Base-by-base conservation (phyloP, 2,329 filamentous ascomycete genomes). In the Fusarium falciforme region DNA sequence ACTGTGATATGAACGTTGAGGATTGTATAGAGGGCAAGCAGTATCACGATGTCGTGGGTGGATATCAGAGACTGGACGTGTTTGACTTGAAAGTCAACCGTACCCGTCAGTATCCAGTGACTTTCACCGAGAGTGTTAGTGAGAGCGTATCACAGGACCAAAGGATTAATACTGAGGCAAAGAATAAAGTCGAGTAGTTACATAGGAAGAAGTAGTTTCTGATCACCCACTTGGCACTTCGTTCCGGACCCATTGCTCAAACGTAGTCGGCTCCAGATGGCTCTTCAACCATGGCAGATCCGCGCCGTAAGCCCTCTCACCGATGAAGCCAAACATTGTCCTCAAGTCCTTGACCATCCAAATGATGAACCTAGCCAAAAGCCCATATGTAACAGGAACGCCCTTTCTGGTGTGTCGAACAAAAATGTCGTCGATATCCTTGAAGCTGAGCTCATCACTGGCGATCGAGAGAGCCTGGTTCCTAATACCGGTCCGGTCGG, bases 21-120 rank as follows among this genome's bases (percentile, higher is more conserved):
- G 81, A 85, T 5, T 88, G 86, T 42, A 79, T 90, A 0, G 88
- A 90, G 71, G 85, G 85, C 0, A 90, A 90, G 72, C 88, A 89
- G 75, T 89, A 87, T 69, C 88, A 89, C 67, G 88, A 90, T 77
- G 83, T 89, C 2, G 87, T 87, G 2, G 88, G 88, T 1, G 87
- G 87, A 0, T 90, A 90, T 78, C 88, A 90, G 76, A 79, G 88
- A 2, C 76, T 87, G 4, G 87, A 90, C 75, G 81, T 90, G 1
- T 90, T 90, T 71, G 81, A 88, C 31, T 64, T 90, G 11, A 85
- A 83, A 33, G 85, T 90, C 0, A 80, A 88, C 69, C 79, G 86
- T 2, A 47, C 44, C 5, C 44, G 44, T 10, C 74, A 78, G 27
- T 68, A 82, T 16, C 84, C 84, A 0, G 78, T 79, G 0, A 76